phyloP scores from a whole-genome alignment of 345 rosid species.

The Mangifera indica region DNA sequence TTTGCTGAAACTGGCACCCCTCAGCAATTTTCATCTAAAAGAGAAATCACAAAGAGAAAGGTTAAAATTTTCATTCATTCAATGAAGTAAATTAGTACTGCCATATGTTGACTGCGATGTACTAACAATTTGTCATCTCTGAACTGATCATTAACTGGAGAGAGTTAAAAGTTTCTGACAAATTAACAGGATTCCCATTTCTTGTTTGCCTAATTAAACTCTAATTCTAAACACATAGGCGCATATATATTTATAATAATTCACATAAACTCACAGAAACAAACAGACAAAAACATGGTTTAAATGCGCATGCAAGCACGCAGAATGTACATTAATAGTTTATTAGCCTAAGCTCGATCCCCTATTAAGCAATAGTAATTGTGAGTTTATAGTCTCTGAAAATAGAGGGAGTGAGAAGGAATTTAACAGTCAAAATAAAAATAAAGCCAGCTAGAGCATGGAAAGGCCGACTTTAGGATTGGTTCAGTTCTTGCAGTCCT shows the following conservation, averaged over 20 bases:
- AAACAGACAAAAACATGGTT: constrained; percentile 40
- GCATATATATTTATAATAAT: not conserved
- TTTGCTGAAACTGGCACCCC: too few relatives aligned
- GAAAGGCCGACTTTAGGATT: constrained; percentile 37
- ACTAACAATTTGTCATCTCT: not conserved
- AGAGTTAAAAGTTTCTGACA: not conserved
- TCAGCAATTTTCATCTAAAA: not conserved
- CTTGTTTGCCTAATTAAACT: not conserved
- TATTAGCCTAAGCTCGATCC: constrained; percentile 27
- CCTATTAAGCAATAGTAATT: constrained; percentile 40
- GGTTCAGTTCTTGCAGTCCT: constrained; percentile 40
- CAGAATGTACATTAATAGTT: constrained; percentile 30
- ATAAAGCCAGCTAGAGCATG: constrained; percentile 16
- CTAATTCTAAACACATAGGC: not conserved
- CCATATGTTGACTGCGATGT: not conserved
- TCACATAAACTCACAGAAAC: not conserved
- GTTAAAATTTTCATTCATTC: not conserved
- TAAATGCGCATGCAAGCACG: constrained; percentile 72
- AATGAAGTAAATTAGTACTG: not conserved
- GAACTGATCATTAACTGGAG: not conserved
- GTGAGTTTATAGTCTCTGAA: constrained; percentile 58
- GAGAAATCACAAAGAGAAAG: not conserved
- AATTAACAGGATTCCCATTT: not conserved
- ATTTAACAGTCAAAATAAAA: constrained; percentile 8
- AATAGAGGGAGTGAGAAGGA: constrained; percentile 44